Evolutionary conservation across 1,284 basidiomycete species (phyloP), one percentile per base, ranked within the genome.

Genomic region (Cystobasidiaceae sp.): DNA sequence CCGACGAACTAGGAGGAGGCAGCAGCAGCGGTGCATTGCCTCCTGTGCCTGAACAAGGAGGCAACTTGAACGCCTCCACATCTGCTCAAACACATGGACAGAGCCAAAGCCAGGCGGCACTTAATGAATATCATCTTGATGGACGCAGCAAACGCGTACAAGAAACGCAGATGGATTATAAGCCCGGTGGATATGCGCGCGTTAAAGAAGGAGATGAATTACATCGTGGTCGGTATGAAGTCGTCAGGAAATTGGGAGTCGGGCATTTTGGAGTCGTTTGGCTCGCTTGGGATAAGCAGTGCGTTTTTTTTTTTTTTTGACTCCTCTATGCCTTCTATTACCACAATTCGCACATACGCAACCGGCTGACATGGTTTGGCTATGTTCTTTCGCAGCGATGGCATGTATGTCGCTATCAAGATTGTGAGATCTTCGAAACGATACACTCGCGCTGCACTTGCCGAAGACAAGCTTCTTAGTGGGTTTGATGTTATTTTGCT

Each of bases 381-480:
- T 32, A 6, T 52, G 4, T 33, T 11, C 17, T 13, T 32, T 8
- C 4, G 27, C 50, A 64, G 61, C 28, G 61, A 64, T n/a, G 61
- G 43, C 19, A 25, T 28, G 19, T 56, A 64, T 25, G 51, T 55
- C 15, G 61, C 61, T n/a, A 56, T 64, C 50, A 64, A 64, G 33
- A 21, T 64, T n/a, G 45, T 64, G 13, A 51, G 61, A 32, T 64
- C 61, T 17, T 34, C 50, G 19, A 44, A 30, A 15, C 37, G 44
- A 46, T 64, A 64, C 28, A 28, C 51, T 4, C 32, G 61, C 41
- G 61, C 61, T n/a, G 61, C 51, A 27, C 28, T 30, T 4, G 28
- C 33, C n/a, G 61, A 64, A 33, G 61, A 64, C 19, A 55, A 64
- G 51, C 52, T 64, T 21, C 44, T 64, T 39, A 64, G 61, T 64